phyloP scores from a whole-genome alignment of 352 stramenopile species.

The Globisporangium iwayamae region DNA sequence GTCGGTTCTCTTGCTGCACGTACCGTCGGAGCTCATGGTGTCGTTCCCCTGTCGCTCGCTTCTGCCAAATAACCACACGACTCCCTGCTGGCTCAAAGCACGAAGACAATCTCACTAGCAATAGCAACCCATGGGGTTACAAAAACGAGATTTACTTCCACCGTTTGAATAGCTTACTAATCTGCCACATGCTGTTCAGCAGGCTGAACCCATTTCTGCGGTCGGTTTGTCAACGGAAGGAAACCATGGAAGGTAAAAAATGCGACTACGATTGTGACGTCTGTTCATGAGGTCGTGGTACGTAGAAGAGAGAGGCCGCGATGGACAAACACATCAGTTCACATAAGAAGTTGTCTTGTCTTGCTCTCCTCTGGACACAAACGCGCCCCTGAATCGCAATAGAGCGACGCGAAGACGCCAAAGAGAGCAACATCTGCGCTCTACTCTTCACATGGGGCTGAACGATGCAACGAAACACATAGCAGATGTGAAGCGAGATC shows the following conservation, averaged over 20 bases:
- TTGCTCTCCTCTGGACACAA: background rate
- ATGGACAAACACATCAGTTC: background rate
- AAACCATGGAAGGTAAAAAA: background rate
- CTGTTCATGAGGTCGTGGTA: background rate
- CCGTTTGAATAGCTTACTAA: background rate
- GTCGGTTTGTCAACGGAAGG: background rate
- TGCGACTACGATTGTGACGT: background rate
- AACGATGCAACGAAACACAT: too few relatives aligned
- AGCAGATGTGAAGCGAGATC: too few relatives aligned
- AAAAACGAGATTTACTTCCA: background rate
- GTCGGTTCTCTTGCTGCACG: slow-evolving; percentile 11
- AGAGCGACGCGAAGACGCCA: background rate
- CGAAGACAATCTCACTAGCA: background rate
- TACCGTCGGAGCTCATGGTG: slow-evolving; percentile 63
- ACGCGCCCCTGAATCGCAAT: background rate
- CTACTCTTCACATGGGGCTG: too few relatives aligned
- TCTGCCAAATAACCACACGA: slow-evolving; percentile 3
- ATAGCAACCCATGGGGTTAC: background rate
- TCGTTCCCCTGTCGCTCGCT: slow-evolving; percentile 4
- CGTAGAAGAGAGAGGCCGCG: background rate
- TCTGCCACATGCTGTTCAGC: background rate
- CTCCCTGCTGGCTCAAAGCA: background rate
- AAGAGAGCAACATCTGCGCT: too few relatives aligned
- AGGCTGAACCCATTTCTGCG: slow-evolving; percentile 4
- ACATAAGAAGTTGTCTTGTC: background rate